Conservation (phyloP, 768 basidiomycete species). For the Pulveroboletus frians region DNA sequence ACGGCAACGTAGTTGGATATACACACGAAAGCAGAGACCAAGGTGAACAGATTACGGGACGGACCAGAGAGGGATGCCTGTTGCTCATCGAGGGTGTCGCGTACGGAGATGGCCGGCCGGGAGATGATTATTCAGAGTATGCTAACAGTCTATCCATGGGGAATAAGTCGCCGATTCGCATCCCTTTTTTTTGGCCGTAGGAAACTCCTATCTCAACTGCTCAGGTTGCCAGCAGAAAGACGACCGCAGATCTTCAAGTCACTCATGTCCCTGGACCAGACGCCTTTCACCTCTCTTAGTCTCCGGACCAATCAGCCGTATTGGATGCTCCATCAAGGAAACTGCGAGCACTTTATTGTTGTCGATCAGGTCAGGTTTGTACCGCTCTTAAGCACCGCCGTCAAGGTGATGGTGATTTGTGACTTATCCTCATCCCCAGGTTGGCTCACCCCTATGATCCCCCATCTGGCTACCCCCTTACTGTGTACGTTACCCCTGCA, state of each 20-base stretch:
- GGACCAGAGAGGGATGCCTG: constrained; percentile 36
- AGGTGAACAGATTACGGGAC: not conserved
- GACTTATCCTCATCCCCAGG: constrained; percentile 33
- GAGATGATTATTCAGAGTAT: constrained; percentile 55
- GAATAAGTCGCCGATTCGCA: not conserved
- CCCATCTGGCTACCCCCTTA: constrained; percentile 58
- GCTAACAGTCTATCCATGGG: constrained; percentile 15
- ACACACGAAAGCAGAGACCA: constrained; percentile 14
- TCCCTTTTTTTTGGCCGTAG: constrained; percentile 28
- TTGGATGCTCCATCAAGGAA: constrained; percentile 75
- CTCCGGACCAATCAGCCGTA: constrained; percentile 72
- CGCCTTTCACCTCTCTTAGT: constrained; percentile 47
- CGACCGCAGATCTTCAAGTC: constrained; percentile 34
- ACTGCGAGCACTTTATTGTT: constrained; percentile 76
- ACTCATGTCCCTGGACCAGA: constrained; percentile 41
- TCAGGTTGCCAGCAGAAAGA: constrained; percentile 30
- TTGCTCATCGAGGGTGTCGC: constrained; percentile 57
- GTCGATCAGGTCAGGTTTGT: constrained; percentile 66
- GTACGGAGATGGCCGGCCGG: constrained; percentile 50
- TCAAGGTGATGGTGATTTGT: constrained; percentile 5
- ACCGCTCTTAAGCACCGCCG: not conserved
- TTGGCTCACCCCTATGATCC: constrained; percentile 56
- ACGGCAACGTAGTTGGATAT: constrained; percentile 33
- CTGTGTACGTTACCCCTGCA: constrained; percentile 57
- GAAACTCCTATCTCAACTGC: constrained; percentile 41